A percentile compares a stretch with the other conserved stretches of the same genome.
These are phyloP conservation scores for Oidiodendron maius DNA, from an alignment of 495 filamentous ascomycete species.

Conservation along the genomic window DNA sequence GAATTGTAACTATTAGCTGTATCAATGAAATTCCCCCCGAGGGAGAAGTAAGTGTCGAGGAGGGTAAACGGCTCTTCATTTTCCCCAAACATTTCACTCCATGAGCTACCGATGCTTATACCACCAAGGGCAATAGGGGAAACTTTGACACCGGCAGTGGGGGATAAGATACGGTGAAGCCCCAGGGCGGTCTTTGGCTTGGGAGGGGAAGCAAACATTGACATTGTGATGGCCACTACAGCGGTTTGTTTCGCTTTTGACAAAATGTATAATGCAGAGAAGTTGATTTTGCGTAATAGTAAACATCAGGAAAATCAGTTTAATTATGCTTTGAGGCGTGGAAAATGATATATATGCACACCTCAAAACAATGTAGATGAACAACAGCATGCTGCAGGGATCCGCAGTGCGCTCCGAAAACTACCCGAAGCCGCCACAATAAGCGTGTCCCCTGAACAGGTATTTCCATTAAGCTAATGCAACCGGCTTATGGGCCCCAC, in stretches of 20 bases:
- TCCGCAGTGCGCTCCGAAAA: too few species aligned
- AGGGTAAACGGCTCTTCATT: constrained; percentile 51
- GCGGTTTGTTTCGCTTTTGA: not conserved
- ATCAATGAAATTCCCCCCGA: constrained; percentile 69
- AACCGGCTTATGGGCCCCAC: too few species aligned
- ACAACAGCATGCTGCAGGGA: too few species aligned
- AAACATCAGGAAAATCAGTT: too few species aligned
- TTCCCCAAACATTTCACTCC: constrained; percentile 5
- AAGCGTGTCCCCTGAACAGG: too few species aligned
- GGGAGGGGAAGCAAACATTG: constrained; percentile 20
- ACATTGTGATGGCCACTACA: constrained; percentile 1
- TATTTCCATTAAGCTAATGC: too few species aligned
- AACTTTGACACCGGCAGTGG: constrained; percentile 52
- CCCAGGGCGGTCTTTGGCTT: constrained; percentile 35
- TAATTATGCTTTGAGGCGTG: too few species aligned
- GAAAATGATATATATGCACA: too few species aligned
- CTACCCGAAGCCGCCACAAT: too few species aligned
- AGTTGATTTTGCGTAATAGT: too few species aligned
- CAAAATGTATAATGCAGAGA: too few species aligned
- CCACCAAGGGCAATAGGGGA: constrained; percentile 55
- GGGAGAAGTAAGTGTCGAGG: constrained; percentile 47
- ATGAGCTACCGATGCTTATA: constrained; percentile 55
- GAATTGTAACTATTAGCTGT: constrained; percentile 60
- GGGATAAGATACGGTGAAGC: constrained; percentile 53
- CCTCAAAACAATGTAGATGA: too few species aligned